phyloP scores from a whole-genome alignment of 2,329 filamentous ascomycete species.

The Verticillium klebahnii region DNA sequence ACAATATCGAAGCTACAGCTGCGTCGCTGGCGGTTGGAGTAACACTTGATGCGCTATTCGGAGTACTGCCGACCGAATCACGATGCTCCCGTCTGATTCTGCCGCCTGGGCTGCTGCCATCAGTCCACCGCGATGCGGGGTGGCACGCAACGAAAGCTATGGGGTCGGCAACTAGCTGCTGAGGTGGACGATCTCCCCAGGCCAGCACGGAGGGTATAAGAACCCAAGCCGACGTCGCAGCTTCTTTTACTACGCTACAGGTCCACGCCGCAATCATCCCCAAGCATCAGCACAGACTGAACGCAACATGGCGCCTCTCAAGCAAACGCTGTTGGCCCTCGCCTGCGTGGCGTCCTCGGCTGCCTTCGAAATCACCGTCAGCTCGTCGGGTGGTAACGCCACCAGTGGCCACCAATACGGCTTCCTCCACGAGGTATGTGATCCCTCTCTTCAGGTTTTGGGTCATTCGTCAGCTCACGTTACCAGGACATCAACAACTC shows the following conservation, averaged over 20 bases:
- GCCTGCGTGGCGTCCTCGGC: slow-evolving; percentile 10
- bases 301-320: background rate
- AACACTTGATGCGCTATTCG: background rate
- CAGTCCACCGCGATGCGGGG: background rate
- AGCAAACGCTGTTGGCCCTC: background rate
- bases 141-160: background rate
- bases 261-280: background rate
- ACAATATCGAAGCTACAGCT: background rate
- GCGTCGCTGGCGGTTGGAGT: background rate
- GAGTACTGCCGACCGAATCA: background rate
- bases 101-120: background rate
- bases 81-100: background rate
- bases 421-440: slow-evolving; percentile 36
- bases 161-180: background rate
- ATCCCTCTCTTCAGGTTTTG: background rate
- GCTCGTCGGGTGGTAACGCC: slow-evolving; percentile 32
- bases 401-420: slow-evolving; percentile 41
- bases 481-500: slow-evolving; percentile 59
- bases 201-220: background rate
- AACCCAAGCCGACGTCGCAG: background rate
- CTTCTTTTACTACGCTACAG: background rate
- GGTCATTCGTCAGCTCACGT: background rate
- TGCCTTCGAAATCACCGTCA: slow-evolving; percentile 37
- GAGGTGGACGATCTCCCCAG: background rate
- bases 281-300: background rate